phyloP scores from a whole-genome alignment of 805 yeast species.

The Candida vartiovaarae region DNA sequence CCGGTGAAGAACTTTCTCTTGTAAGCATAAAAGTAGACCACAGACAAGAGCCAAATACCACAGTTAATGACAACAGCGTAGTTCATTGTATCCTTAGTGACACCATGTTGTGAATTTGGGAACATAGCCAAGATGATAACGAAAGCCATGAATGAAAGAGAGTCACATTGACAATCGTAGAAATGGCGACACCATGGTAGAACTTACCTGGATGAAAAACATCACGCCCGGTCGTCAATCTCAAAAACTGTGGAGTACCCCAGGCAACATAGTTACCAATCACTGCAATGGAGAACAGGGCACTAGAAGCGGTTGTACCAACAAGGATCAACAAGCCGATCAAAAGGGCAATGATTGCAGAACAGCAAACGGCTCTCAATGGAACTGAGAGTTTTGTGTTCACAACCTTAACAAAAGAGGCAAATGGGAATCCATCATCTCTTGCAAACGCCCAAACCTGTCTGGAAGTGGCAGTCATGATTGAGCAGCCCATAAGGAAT shows the following conservation, averaged over 20 bases:
- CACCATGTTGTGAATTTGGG: constrained; percentile 37
- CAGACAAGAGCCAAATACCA: constrained; percentile 52
- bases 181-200: constrained; percentile 38
- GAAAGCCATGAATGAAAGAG: constrained; percentile 44
- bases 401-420: constrained; percentile 49
- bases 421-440: constrained; percentile 66
- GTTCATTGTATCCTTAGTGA: constrained; percentile 47
- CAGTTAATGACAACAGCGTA: constrained; percentile 62
- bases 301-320: constrained; percentile 37
- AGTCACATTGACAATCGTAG: constrained; percentile 26
- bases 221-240: constrained; percentile 40
- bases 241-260: constrained; percentile 32
- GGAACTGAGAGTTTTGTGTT: constrained; percentile 55
- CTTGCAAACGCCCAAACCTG: constrained; percentile 73
- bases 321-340: constrained; percentile 35
- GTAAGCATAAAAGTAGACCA: constrained; percentile 42
- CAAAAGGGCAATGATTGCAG: constrained; percentile 30
- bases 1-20: constrained; percentile 54
- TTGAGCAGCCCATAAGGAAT: constrained; percentile 60
- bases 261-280: constrained; percentile 39
- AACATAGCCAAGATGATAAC: constrained; percentile 54
- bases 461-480: constrained; percentile 54
- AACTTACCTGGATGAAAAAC: constrained; percentile 63
- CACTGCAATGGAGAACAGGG: constrained; percentile 36
- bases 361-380: constrained; percentile 47